These are phyloP conservation scores for Apodospora peruviana DNA, from an alignment of 495 filamentous ascomycete species.

Conservation along the genomic window DNA sequence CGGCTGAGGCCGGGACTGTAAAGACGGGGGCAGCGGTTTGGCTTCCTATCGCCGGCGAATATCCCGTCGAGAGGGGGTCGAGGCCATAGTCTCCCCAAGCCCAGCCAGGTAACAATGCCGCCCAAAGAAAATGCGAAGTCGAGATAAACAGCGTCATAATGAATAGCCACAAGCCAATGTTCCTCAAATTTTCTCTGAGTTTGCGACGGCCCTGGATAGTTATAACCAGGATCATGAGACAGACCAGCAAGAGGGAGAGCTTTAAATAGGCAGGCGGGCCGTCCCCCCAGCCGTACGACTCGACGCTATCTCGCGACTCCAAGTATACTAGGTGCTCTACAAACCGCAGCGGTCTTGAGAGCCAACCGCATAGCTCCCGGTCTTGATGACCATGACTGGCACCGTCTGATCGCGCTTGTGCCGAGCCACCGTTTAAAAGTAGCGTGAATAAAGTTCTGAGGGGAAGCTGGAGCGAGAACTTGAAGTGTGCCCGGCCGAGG, in stretches of 20 bases:
- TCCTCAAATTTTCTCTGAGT: not conserved
- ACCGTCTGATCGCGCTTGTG: too few species aligned
- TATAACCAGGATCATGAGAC: not conserved
- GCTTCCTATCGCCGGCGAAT: too few species aligned
- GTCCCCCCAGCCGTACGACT: not conserved
- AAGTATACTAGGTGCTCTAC: not conserved
- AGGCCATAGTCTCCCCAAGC: not conserved
- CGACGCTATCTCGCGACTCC: not conserved
- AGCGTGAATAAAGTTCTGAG: too few species aligned
- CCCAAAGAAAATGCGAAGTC: conserved; percentile 10
- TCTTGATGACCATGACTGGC: too few species aligned
- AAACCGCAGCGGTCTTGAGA: too few species aligned
- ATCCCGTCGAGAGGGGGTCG: too few species aligned
- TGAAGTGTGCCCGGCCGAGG: too few species aligned
- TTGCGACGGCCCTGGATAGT: not conserved
- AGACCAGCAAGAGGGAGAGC: not conserved
- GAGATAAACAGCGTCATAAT: conserved; percentile 17
- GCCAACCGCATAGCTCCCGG: too few species aligned
- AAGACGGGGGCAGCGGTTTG: conserved; percentile 12
- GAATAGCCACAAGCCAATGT: conserved; percentile 1
- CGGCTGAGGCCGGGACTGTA: conserved; percentile 48
- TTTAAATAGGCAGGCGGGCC: not conserved
- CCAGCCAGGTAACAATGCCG: not conserved
- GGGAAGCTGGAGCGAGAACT: too few species aligned
- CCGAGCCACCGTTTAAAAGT: too few species aligned